Conservation (phyloP, 116 monocot genomes). For the Phalaenopsis hybrid region DNA sequence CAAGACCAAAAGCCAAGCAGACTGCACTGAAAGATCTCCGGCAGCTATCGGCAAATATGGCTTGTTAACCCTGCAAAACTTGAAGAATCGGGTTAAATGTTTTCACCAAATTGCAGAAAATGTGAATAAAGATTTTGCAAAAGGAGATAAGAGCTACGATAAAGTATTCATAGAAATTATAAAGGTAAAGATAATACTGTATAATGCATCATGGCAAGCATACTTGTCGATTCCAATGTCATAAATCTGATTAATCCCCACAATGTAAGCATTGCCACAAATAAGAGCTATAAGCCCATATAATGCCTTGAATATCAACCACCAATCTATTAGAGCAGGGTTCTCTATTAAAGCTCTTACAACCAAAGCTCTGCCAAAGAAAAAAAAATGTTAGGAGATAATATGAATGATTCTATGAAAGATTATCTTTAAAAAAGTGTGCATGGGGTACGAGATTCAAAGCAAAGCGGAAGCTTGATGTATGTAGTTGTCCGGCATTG, state of each 20-base stretch:
- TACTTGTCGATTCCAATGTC: slow-evolving; percentile 99
- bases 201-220: background rate
- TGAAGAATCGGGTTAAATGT: slow-evolving; percentile 4
- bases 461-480: background rate
- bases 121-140: background rate
- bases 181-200: background rate
- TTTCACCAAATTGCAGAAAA: slow-evolving; percentile 4
- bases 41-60: slow-evolving; percentile 98
- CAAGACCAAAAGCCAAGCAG: slow-evolving; percentile 89
- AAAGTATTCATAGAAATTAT: background rate
- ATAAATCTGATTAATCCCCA: slow-evolving; percentile 96
- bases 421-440: background rate
- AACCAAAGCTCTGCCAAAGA: slow-evolving; percentile 73
- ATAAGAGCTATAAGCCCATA: slow-evolving; percentile 74
- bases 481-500: background rate
- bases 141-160: background rate
- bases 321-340: slow-evolving; percentile 76
- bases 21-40: slow-evolving; percentile 86
- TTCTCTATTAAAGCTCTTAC: slow-evolving; percentile 85
- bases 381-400: background rate
- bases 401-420: background rate
- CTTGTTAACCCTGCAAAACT: slow-evolving; percentile 80
- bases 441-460: background rate
- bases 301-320: slow-evolving; percentile 76
- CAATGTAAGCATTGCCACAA: slow-evolving; percentile 97